Evolutionary conservation across 305 asterid genomes (phyloP), one percentile per base, ranked within the genome.

Genomic region (Fraxinus floribunda): DNA sequence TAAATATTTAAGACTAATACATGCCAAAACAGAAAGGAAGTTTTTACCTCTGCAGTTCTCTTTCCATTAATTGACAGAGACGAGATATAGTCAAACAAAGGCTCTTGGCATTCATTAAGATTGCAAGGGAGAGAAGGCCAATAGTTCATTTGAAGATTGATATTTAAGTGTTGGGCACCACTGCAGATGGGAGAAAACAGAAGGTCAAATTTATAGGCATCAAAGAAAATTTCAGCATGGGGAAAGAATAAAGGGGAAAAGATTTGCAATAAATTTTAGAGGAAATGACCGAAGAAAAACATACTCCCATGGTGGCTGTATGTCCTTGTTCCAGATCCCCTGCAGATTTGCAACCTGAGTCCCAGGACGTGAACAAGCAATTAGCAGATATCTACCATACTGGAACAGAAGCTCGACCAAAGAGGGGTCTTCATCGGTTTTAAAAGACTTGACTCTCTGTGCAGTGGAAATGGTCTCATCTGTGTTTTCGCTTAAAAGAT

Each of bases 131-230:
- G 96, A 55, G 96, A 88, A 82, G 88, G 96, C 98, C 96, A 94
- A 81, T 94, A 92, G 88, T 92, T 94, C 98, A 94, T 94, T 71
- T 94, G 96, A 62, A 92, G 97, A 86, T 92, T 94, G 90, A 92
- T 90, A 86, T 94, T 92, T 90, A 94, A 86, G 90, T 92, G 97
- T 75, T 93, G 94, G 86, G 96, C 93, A 84, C 94, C 89, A 84
- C 98, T 94, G 88, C 7, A 35, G 29, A 81, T 66, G 79, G 68
- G 80, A 29, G 49, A 79, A 16, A 44, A 74, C 22, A 88, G 30
- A 81, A 55, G 29, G 36, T 78, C 35, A 86, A 29, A 38, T 71
- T 10, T 68, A 78, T 39, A 55, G 18, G 83, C 36, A 20, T 75
- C 49, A 66, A 49, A n/a, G 75, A 52, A 78, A 73, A 0, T 18